phyloP scores from a whole-genome alignment of 192 early-diverging fungal species.

The Coemansia nantahalensis region DNA sequence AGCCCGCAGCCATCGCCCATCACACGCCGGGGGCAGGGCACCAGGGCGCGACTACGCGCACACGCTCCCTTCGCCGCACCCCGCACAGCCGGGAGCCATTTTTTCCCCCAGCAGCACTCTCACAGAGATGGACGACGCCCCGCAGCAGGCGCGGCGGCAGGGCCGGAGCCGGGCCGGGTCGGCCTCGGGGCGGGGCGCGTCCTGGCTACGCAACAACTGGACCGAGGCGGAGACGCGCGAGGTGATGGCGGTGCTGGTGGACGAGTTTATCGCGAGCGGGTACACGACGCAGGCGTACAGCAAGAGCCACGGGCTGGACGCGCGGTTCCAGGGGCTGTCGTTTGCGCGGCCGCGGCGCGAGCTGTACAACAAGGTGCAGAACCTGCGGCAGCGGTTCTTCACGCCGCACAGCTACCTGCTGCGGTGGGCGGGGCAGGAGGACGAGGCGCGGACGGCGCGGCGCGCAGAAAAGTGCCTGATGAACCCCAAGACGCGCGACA shows the following conservation, averaged over 20 bases:
- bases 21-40: no score
- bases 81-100: no score
- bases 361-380: slow-evolving; percentile 53
- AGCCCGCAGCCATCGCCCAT: no score
- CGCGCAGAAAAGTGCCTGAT: slow-evolving; percentile 36
- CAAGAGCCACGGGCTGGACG: slow-evolving; percentile 36
- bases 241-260: slow-evolving; percentile 46
- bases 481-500: slow-evolving; percentile 44
- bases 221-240: slow-evolving; percentile 48
- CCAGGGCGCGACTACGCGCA: no score
- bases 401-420: slow-evolving; percentile 47
- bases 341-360: slow-evolving; percentile 34
- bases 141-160: no score
- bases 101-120: no score
- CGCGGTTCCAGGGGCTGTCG: slow-evolving; percentile 21
- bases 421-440: slow-evolving; percentile 34
- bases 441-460: slow-evolving; percentile 20
- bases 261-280: slow-evolving; percentile 30
- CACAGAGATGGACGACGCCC: not conserved
- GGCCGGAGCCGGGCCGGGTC: not conserved
- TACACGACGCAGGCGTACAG: slow-evolving; percentile 35
- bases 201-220: slow-evolving; percentile 52
- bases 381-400: slow-evolving; percentile 46
- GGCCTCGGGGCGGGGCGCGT: slow-evolving; percentile 17
- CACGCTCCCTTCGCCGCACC: no score